These are phyloP conservation scores for Lentithecium fluviatile DNA, from an alignment of 495 filamentous ascomycete genomes.

Conservation along the genomic window DNA sequence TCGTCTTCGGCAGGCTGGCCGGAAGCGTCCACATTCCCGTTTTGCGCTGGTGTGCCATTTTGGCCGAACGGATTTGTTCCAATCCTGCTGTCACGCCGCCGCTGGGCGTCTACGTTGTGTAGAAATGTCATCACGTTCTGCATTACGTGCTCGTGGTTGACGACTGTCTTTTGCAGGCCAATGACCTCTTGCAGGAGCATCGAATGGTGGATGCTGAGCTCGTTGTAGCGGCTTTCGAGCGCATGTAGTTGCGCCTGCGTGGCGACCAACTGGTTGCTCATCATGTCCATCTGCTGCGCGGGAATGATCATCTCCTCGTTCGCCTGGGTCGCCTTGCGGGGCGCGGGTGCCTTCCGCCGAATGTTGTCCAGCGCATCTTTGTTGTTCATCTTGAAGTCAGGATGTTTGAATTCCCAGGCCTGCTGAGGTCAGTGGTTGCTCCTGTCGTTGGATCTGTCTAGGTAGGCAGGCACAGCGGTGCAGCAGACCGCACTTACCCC, in stretches of 20 bases:
- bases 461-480: background rate
- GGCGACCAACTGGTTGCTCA: conserved; percentile 83
- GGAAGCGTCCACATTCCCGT: conserved; percentile 32
- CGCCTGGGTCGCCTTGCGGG: conserved; percentile 67
- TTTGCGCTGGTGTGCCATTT: conserved; percentile 25
- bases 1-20: conserved; percentile 53
- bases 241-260: conserved; percentile 89
- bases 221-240: conserved; percentile 79
- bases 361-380: conserved; percentile 98
- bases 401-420: conserved; percentile 99
- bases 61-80: conserved; percentile 52
- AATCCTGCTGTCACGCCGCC: conserved; percentile 61
- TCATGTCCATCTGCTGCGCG: conserved; percentile 82
- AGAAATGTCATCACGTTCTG: conserved; percentile 72
- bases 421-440: conserved; percentile 39
- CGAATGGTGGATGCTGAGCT: conserved; percentile 80
- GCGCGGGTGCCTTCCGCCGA: conserved; percentile 88
- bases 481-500: conserved; percentile 60
- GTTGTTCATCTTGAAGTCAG: conserved; percentile 91
- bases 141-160: conserved; percentile 77
- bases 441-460: background rate
- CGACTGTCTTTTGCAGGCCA: conserved; percentile 82
- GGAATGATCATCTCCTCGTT: conserved; percentile 74
- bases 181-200: conserved; percentile 85
- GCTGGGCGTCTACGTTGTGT: conserved; percentile 62